Evolutionary conservation across 257 asterid genomes (phyloP).

Genomic region (Przewalskia tangutica): DNA sequence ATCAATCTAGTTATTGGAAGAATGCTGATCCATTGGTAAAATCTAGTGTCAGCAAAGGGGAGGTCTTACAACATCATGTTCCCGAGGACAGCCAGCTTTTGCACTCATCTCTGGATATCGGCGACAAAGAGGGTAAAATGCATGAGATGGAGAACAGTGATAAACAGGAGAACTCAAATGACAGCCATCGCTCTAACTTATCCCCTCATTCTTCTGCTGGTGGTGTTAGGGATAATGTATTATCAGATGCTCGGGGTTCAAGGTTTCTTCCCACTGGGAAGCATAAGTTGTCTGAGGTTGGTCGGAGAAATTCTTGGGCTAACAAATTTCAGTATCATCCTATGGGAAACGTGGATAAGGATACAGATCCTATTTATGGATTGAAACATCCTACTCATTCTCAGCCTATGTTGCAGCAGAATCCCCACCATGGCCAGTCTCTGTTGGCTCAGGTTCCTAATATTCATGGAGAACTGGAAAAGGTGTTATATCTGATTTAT

Average conservation of each 20-base stretch:
- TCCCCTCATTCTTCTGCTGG: constrained; percentile 48
- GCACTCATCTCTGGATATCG: constrained; percentile 15
- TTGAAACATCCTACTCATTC: constrained; percentile 35
- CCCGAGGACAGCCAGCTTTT: constrained; percentile 23
- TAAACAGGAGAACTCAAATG: constrained; percentile 54
- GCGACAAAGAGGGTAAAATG: constrained; percentile 26
- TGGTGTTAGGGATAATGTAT: constrained; percentile 40
- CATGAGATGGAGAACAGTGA: constrained; percentile 34
- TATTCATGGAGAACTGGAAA: constrained; percentile 22
- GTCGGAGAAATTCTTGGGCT: constrained; percentile 40
- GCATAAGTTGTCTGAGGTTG: constrained; percentile 42
- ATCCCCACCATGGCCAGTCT: constrained; percentile 36
- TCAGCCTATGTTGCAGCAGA: constrained; percentile 19
- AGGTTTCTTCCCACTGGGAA: constrained; percentile 39
- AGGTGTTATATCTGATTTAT: constrained; percentile 24
- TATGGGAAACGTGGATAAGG: constrained; percentile 70
- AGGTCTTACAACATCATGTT: constrained; percentile 30
- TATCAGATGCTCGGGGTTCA: constrained; percentile 47
- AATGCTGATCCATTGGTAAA: constrained; percentile 31
- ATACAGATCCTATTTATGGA: constrained; percentile 33
- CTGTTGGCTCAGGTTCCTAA: constrained; percentile 39
- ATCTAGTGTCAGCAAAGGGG: constrained; percentile 39
- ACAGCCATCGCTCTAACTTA: constrained; percentile 52
- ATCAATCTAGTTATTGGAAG: constrained; percentile 53
- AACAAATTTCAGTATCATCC: constrained; percentile 84